phyloP scores from a whole-genome alignment of 1,139 yeast species.

The Magnusiomyces ingens region DNA sequence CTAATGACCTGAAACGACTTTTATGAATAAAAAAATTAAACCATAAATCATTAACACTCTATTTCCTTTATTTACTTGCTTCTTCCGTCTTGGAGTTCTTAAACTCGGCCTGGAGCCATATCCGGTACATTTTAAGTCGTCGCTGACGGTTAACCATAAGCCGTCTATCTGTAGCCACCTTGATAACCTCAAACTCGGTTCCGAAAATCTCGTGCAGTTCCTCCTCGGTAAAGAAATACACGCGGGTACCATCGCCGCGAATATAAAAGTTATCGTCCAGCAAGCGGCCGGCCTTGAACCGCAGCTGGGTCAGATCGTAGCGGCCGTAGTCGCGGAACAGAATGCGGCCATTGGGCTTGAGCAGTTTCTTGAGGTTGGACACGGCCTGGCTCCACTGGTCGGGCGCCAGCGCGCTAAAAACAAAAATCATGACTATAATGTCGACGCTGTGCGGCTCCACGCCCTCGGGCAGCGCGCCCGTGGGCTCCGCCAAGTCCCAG shows the following conservation, averaged over 20 bases:
- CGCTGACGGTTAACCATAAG: constrained; percentile 87
- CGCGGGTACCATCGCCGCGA: constrained; percentile 97
- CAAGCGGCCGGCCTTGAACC: constrained; percentile 84
- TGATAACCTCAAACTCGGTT: constrained; percentile 53
- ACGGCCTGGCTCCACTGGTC: constrained; percentile 84
- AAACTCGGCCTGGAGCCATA: constrained; percentile 94
- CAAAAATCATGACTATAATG: constrained; percentile 87
- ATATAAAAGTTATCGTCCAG: constrained; percentile 90
- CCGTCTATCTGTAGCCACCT: constrained; percentile 85
- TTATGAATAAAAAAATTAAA: too few species aligned
- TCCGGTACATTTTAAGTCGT: constrained; percentile 89
- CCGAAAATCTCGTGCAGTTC: constrained; percentile 75
- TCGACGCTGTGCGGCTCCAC: constrained; percentile 79
- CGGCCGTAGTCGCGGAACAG: constrained; percentile 93
- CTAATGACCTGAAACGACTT: background rate
- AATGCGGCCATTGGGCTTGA: constrained; percentile 90
- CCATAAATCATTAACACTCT: too few species aligned
- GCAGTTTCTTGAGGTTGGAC: constrained; percentile 54
- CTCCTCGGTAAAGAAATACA: constrained; percentile 92
- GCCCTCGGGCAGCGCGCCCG: constrained; percentile 72
- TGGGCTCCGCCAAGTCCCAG: constrained; percentile 81
- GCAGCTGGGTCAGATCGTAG: constrained; percentile 89
- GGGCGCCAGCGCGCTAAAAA: constrained; percentile 88
- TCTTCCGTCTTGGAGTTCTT: constrained; percentile 22
- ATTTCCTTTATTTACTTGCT: background rate